A percentile compares a stretch with the other conserved stretches of the same genome.
Evolutionary conservation across 2,329 filamentous ascomycete genomes (phyloP).

Genomic region (Cladosporium sp.): DNA sequence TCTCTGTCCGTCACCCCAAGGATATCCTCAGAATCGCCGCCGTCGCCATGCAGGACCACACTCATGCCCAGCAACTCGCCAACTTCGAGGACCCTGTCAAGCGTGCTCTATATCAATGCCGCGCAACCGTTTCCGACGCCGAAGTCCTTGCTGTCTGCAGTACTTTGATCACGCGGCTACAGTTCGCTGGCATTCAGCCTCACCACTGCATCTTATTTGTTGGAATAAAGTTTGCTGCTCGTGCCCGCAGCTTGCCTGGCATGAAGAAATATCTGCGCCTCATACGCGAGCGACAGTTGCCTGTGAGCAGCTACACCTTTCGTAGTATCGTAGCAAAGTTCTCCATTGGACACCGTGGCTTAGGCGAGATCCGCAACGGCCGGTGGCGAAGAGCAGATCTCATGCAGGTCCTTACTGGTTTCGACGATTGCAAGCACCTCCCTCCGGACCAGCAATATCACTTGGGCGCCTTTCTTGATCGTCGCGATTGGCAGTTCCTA

Average conservation of each 20-base stretch:
- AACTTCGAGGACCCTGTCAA: constrained; percentile 26
- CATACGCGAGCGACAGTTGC: constrained; percentile 16
- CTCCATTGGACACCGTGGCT: constrained; percentile 32
- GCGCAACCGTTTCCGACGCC: constrained; percentile 26
- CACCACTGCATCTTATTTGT: constrained; percentile 21
- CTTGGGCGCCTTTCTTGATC: constrained; percentile 28
- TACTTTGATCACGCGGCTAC: constrained; percentile 26
- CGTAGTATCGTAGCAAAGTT: constrained; percentile 34
- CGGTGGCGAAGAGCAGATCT: constrained; percentile 32
- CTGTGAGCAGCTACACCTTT: constrained; percentile 27
- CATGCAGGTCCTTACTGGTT: constrained; percentile 32
- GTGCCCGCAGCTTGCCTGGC: constrained; percentile 23
- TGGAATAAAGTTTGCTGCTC: constrained; percentile 33
- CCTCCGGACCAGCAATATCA: constrained; percentile 29
- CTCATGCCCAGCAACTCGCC: constrained; percentile 19
- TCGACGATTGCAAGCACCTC: constrained; percentile 25
- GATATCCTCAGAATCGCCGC: constrained; percentile 31
- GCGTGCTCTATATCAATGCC: constrained; percentile 31
- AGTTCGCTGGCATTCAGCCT: constrained; percentile 20
- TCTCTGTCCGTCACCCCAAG: constrained; percentile 24
- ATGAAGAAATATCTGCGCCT: constrained; percentile 32
- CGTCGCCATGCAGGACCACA: constrained; percentile 23
- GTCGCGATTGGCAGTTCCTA: constrained; percentile 30
- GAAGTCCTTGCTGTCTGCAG: constrained; percentile 26
- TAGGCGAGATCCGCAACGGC: constrained; percentile 36